Percentiles rank a stretch among this genome's conserved stretches.
phyloP scores from a whole-genome alignment of 306 rosid genomes.

The Mimosa bimucronata region DNA sequence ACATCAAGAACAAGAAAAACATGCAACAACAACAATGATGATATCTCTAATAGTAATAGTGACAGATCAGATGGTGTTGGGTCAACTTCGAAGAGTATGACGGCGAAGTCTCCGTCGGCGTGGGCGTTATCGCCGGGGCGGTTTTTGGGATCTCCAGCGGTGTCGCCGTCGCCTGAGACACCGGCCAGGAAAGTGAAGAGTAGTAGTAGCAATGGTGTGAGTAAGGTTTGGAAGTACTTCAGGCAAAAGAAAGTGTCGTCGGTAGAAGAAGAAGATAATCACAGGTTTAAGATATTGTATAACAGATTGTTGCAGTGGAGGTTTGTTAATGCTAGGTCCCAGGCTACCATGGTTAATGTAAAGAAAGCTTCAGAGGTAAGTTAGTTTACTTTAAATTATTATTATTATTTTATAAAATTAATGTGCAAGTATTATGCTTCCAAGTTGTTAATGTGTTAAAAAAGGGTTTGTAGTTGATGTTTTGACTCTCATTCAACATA shows the following conservation, averaged over 20 bases:
- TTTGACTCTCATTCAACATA: no score
- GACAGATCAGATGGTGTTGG: slow-evolving; percentile 5
- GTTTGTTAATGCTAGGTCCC: slow-evolving; percentile 66
- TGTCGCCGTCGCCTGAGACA: not conserved
- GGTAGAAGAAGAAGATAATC: slow-evolving; percentile 58
- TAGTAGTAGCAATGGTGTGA: slow-evolving; percentile 33
- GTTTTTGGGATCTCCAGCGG: slow-evolving; percentile 38
- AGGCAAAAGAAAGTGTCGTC: slow-evolving; percentile 56
- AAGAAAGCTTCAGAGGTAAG: slow-evolving; percentile 51
- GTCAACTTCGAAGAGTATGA: slow-evolving; percentile 35
- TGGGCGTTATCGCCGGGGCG: slow-evolving; percentile 88
- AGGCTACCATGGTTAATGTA: slow-evolving; percentile 40
- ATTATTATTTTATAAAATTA: no score
- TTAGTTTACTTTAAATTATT: not conserved
- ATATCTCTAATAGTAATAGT: slow-evolving; percentile 13
- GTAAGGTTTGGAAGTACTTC: slow-evolving; percentile 68
- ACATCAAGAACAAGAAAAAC: slow-evolving; percentile 49
- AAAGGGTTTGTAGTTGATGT: no score
- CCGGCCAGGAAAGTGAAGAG: slow-evolving; percentile 10
- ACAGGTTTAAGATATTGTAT: slow-evolving; percentile 57
- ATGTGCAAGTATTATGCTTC: no score
- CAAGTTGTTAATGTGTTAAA: no score
- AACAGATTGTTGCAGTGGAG: slow-evolving; percentile 73
- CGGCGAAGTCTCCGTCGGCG: slow-evolving; percentile 51
- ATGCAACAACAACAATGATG: slow-evolving; percentile 15